Evolutionary conservation across 306 rosid species (phyloP).

Genomic region (Cicer chorassanicum): DNA sequence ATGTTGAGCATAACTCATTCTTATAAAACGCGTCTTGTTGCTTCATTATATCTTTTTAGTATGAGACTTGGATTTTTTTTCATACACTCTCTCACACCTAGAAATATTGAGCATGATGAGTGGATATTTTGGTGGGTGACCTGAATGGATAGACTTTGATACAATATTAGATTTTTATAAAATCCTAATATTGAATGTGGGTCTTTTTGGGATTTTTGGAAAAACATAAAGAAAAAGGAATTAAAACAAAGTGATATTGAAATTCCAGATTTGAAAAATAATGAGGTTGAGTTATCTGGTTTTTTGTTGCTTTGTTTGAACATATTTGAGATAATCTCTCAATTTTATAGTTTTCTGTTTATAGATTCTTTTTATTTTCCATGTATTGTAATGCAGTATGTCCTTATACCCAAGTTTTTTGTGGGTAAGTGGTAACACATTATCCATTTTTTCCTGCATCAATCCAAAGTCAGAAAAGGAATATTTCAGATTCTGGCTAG

Average conservation of each 20-base stretch:
- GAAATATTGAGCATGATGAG: too few relatives aligned
- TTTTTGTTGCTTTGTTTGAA: constrained; percentile 23
- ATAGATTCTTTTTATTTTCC: constrained; percentile 16
- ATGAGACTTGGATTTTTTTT: too few relatives aligned
- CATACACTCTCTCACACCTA: too few relatives aligned
- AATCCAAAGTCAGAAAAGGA: constrained; percentile 25
- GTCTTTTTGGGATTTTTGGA: constrained; percentile 24
- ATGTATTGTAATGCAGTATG: background rate
- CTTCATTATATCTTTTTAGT: too few relatives aligned
- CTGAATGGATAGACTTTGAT: too few relatives aligned
- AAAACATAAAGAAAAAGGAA: constrained; percentile 42
- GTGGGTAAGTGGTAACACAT: background rate
- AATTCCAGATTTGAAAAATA: constrained; percentile 29
- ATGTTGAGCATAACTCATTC: too few relatives aligned
- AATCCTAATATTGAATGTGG: constrained; percentile 1
- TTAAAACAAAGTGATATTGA: constrained; percentile 19
- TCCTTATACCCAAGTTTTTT: background rate
- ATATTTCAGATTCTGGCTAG: constrained; percentile 5
- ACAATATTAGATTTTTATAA: background rate
- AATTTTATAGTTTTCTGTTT: constrained; percentile 12
- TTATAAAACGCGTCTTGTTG: too few relatives aligned
- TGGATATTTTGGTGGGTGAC: too few relatives aligned
- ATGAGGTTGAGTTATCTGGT: background rate
- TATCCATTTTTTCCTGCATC: constrained; percentile 16
- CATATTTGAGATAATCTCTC: background rate